Base-by-base conservation (phyloP, 116 monocot species). In the Papilionanthe hybrid region DNA sequence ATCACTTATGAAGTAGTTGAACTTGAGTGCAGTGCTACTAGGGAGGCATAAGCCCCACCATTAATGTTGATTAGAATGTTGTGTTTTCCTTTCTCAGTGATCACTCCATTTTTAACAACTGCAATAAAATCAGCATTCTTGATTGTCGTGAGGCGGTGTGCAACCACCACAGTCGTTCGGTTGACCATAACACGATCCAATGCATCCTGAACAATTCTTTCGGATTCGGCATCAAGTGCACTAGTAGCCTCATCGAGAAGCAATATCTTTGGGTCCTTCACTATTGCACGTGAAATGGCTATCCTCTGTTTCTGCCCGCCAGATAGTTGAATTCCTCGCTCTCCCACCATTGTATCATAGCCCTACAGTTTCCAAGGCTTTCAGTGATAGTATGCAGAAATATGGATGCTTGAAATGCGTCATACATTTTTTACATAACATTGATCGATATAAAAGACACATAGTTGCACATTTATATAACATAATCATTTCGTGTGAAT, bases 11-110 rank as follows among this genome's bases (percentile, higher is more conserved):
- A 43, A 23, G 20, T 43, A 66, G 78, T 43, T 19, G 58, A 25
- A 25, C 45, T 68, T 12, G 76, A 81, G 29, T 81, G 81, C 28
- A 81, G 81, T 72, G 83, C 78, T 20, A 83, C 78, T 10, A 83
- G 30, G 73, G 83, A 83, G 32, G 83, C 83, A 73, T 83, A 83
- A 29, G 56, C 57, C 29, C 83, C 83, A 69, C 71, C 73, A 45
- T 73, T 58, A 22, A 79, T 69, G 47, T 83, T 79, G 17, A 86
- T 77, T 32, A 86, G 32, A 0, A 63, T 19, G 27, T 80, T 80
- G 45, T 86, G 86, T 17, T 79, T 86, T 45, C 86, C 86, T 23
- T 77, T 76, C 77, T 86, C 86, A 11, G 80, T 23, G 6, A 86
- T 77, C 19, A 47, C 55, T 50, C 86, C 86, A 72, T 86, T 71